Percentiles rank a stretch among this genome's conserved stretches.
Conservation (phyloP, 2,329 filamentous ascomycete species). For the Eutypa lata region DNA sequence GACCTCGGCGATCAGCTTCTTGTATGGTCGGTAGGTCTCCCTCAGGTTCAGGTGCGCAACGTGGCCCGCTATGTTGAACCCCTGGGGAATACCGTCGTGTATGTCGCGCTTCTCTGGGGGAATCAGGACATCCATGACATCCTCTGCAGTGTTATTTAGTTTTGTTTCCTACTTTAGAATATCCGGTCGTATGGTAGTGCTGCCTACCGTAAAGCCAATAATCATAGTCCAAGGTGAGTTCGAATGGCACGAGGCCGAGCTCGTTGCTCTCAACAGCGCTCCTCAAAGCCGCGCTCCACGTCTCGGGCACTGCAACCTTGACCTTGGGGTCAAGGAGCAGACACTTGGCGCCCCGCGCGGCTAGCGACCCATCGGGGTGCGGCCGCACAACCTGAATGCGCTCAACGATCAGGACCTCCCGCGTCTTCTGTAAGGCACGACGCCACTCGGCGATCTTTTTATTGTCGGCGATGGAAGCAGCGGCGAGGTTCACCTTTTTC, state of each 20-base stretch:
- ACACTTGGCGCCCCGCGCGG: slow-evolving; percentile 57
- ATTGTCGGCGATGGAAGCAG: slow-evolving; percentile 72
- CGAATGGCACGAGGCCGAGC: slow-evolving; percentile 70
- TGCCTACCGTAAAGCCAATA: slow-evolving; percentile 77
- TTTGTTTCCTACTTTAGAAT: slow-evolving; percentile 1
- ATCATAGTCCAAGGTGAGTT: slow-evolving; percentile 74
- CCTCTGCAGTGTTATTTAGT: slow-evolving; percentile 47
- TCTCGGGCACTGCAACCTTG: slow-evolving; percentile 60
- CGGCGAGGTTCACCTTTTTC: slow-evolving; percentile 71
- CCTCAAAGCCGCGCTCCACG: slow-evolving; percentile 70
- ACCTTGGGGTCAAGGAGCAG: slow-evolving; percentile 58
- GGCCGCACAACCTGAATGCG: slow-evolving; percentile 60
- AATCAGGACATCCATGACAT: slow-evolving; percentile 79
- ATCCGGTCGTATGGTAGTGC: not conserved
- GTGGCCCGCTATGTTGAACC: slow-evolving; percentile 87
- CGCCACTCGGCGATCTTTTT: slow-evolving; percentile 72
- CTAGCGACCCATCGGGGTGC: slow-evolving; percentile 56
- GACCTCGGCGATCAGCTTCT: slow-evolving; percentile 78
- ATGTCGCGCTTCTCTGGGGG: slow-evolving; percentile 78
- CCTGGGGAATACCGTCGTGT: slow-evolving; percentile 67
- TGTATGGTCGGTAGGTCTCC: slow-evolving; percentile 79
- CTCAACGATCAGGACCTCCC: slow-evolving; percentile 63
- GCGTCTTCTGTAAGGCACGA: slow-evolving; percentile 60
- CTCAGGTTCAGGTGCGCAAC: slow-evolving; percentile 91
- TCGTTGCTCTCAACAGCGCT: slow-evolving; percentile 67